Base-by-base conservation (phyloP, 495 filamentous ascomycete genomes). In the Hypoxylon perforatum region DNA sequence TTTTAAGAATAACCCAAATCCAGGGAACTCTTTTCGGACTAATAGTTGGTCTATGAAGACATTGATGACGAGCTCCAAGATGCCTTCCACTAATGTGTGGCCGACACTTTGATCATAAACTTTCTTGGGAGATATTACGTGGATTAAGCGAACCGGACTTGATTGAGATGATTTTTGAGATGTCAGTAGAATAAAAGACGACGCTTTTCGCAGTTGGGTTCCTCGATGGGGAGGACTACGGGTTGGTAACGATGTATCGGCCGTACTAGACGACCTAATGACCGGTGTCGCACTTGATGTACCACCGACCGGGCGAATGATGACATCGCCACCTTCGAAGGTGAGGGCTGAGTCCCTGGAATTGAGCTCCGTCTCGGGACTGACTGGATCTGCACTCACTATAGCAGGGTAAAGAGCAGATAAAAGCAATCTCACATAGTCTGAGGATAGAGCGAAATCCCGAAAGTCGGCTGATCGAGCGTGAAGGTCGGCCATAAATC, bases 101-200 rank as follows among this genome's bases (percentile, higher is more conserved):
- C 87, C 88, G 14, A 86, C 74, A 42, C 82, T 83, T 48, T 85
- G 82, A 25, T 79, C 75, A 21, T 76, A 76, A 50, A 77, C 65
- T 58, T 71, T 81, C 77, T 85, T 82, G 0, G 88, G 83, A 17
- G 84, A 85, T 61, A 89, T 79, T 35, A 82, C 81, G 69, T 90
- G 78, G 63, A 81, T 88, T 57, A 96, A 78, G 17, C 85, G 87
- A 10, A 86, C 84, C 18, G 86, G 82, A 6, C 86, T 86, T 3
- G 87, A 82, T 52, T 84, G 76, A 23, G 84, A 77, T 1, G 82
- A 76, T 48, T 84, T 83, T 50, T 93, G 87, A 12, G 91, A 87
- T 11, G 91, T 91, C 17, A 98, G 83, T 15, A 99, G 80, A 30
- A 98, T 88, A 68, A 97, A 98, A 5, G 94, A 95, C 8, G 95